Percentiles rank a stretch among this genome's conserved stretches.
These are phyloP conservation scores for Fusarium decemcellulare DNA, from an alignment of 2,329 filamentous ascomycete genomes.

Conservation along the genomic window DNA sequence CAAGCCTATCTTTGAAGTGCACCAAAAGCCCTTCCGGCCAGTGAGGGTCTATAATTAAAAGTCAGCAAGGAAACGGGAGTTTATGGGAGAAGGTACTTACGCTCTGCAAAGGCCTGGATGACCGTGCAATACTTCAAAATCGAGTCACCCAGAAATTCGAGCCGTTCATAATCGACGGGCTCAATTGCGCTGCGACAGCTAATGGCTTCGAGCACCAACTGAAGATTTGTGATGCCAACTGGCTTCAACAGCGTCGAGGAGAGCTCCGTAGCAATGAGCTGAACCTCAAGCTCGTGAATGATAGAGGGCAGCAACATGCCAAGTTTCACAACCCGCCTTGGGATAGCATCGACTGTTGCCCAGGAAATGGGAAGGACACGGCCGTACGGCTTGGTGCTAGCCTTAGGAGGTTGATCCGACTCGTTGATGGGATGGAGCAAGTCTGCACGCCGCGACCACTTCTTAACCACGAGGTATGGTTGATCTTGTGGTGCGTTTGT, in stretches of 20 bases:
- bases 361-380: conserved; percentile 61
- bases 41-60: conserved; percentile 63
- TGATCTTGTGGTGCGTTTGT: conserved; percentile 58
- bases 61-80: background rate
- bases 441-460: conserved; percentile 70
- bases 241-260: conserved; percentile 51
- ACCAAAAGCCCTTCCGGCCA: conserved; percentile 86
- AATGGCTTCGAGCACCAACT: conserved; percentile 77
- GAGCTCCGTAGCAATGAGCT: conserved; percentile 74
- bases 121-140: conserved; percentile 83
- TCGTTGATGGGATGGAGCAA: conserved; percentile 64
- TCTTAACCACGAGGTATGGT: conserved; percentile 64
- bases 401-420: conserved; percentile 17
- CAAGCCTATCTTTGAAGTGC: conserved; percentile 74
- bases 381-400: conserved; percentile 59
- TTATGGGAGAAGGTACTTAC: conserved; percentile 54
- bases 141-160: conserved; percentile 91
- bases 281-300: conserved; percentile 76
- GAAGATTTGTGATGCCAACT: conserved; percentile 67
- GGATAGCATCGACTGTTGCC: conserved; percentile 66
- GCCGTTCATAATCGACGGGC: conserved; percentile 80
- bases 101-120: conserved; percentile 71
- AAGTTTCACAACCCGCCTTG: conserved; percentile 61
- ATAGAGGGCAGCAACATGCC: conserved; percentile 81
- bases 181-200: conserved; percentile 74